phyloP scores from a whole-genome alignment of 2,329 filamentous ascomycete species.

The Aspergillus sp. region DNA sequence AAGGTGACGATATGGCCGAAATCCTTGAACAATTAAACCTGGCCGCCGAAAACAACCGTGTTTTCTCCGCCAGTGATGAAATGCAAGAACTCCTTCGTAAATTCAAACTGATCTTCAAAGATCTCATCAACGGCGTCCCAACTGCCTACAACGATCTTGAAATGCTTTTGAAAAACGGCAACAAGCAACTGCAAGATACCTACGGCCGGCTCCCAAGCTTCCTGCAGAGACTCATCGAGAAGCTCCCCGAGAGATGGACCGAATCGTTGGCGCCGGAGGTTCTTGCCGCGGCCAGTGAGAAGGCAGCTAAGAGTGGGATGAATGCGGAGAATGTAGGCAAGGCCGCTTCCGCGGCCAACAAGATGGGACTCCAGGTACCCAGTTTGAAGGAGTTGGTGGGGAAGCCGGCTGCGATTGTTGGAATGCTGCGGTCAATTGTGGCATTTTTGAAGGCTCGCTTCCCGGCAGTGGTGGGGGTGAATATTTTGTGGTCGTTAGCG shows the following conservation, averaged over 20 bases:
- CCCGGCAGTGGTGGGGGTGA: conserved; percentile 84
- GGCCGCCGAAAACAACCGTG: conserved; percentile 73
- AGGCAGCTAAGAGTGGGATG: conserved; percentile 51
- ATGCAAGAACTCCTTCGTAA: conserved; percentile 71
- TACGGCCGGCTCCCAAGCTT: conserved; percentile 64
- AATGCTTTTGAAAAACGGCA: conserved; percentile 55
- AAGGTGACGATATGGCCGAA: conserved; percentile 64
- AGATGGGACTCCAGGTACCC: conserved; percentile 58
- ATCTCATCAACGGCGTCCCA: conserved; percentile 83
- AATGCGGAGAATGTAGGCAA: conserved; percentile 45
- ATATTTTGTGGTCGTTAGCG: conserved; percentile 81
- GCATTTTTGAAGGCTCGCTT: conserved; percentile 79
- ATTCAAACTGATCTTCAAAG: conserved; percentile 86
- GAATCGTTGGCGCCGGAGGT: conserved; percentile 70
- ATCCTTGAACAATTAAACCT: conserved; percentile 81
- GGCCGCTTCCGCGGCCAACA: conserved; percentile 53
- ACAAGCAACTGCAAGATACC: conserved; percentile 55
- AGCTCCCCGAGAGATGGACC: conserved; percentile 74
- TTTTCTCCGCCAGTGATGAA: conserved; percentile 75
- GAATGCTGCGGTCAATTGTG: conserved; percentile 82
- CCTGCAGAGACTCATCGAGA: conserved; percentile 77
- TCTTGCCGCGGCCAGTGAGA: conserved; percentile 68
- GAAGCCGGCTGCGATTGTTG: conserved; percentile 77
- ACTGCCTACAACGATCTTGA: conserved; percentile 90
- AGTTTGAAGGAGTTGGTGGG: conserved; percentile 72